A percentile compares a stretch with the other conserved stretches of the same genome.
Conservation (phyloP, 805 yeast species). For the Candida adriatica region DNA sequence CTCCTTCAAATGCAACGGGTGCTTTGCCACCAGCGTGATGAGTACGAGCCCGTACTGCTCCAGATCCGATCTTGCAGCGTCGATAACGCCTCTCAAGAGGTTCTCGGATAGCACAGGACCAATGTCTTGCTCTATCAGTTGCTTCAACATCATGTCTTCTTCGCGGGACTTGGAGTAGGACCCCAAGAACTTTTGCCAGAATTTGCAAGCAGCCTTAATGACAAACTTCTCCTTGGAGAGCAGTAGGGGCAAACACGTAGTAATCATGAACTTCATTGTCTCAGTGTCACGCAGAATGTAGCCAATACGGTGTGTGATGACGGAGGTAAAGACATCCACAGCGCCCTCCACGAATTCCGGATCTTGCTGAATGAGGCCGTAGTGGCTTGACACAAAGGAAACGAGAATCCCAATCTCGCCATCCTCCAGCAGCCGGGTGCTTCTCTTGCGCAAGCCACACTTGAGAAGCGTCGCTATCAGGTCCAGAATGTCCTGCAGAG, state of each 20-base stretch:
- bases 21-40: slow-evolving; percentile 41
- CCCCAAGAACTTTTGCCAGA: slow-evolving; percentile 43
- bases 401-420: slow-evolving; percentile 14
- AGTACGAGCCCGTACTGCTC: slow-evolving; percentile 50
- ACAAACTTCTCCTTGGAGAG: slow-evolving; percentile 43
- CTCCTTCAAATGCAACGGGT: slow-evolving; percentile 38
- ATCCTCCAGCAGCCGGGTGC: slow-evolving; percentile 6
- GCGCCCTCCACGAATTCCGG: slow-evolving; percentile 53
- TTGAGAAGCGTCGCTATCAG: slow-evolving; percentile 14
- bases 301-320: slow-evolving; percentile 43
- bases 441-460: slow-evolving; percentile 11
- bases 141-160: slow-evolving; percentile 26
- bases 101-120: slow-evolving; percentile 27
- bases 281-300: slow-evolving; percentile 33
- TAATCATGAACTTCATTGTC: slow-evolving; percentile 21
- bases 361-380: slow-evolving; percentile 35
- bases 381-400: slow-evolving; percentile 13
- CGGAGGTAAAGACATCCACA: slow-evolving; percentile 42
- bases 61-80: slow-evolving; percentile 49
- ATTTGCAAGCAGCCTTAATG: slow-evolving; percentile 41
- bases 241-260: slow-evolving; percentile 25
- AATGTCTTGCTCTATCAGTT: slow-evolving; percentile 25
- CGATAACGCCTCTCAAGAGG: slow-evolving; percentile 39
- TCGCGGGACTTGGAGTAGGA: slow-evolving; percentile 42
- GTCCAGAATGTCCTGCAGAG: slow-evolving; percentile 13